Evolutionary conservation across 805 yeast genomes (phyloP).

Genomic region (Lachancea fermentati): DNA sequence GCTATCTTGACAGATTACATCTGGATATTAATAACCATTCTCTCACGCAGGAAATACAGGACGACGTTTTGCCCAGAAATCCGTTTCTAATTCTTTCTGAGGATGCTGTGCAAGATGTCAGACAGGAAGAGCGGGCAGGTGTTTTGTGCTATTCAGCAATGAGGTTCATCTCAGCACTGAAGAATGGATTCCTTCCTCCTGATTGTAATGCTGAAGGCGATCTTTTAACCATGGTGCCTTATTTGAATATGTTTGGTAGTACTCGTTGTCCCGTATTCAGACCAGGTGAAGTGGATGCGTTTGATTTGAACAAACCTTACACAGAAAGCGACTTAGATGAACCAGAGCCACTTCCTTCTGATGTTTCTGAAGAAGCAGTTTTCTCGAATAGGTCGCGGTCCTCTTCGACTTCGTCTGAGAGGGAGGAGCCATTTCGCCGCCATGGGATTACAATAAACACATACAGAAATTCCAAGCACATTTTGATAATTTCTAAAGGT

Average conservation of each 20-base stretch:
- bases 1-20: constrained; percentile 49
- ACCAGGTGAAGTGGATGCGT: constrained; percentile 26
- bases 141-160: constrained; percentile 59
- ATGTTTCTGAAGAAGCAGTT: constrained; percentile 15
- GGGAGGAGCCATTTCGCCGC: constrained; percentile 16
- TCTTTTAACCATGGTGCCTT: constrained; percentile 64
- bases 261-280: constrained; percentile 47
- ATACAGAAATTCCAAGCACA: constrained; percentile 60
- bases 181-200: constrained; percentile 47
- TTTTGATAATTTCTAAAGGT: constrained; percentile 70
- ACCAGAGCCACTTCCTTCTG: constrained; percentile 12
- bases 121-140: constrained; percentile 65
- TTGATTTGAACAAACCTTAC: constrained; percentile 39
- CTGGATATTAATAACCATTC: constrained; percentile 38
- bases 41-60: constrained; percentile 56
- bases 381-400: constrained; percentile 24
- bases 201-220: constrained; percentile 50
- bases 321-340: constrained; percentile 40
- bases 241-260: constrained; percentile 61
- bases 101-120: constrained; percentile 61
- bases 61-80: constrained; percentile 68
- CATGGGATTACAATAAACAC: constrained; percentile 71
- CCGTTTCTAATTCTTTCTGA: constrained; percentile 71
- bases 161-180: constrained; percentile 57
- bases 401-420: constrained; percentile 10